Evolutionary conservation across 352 stramenopile genomes (phyloP), one percentile per base, ranked within the genome.

Genomic region (Phytophthora crassamura): DNA sequence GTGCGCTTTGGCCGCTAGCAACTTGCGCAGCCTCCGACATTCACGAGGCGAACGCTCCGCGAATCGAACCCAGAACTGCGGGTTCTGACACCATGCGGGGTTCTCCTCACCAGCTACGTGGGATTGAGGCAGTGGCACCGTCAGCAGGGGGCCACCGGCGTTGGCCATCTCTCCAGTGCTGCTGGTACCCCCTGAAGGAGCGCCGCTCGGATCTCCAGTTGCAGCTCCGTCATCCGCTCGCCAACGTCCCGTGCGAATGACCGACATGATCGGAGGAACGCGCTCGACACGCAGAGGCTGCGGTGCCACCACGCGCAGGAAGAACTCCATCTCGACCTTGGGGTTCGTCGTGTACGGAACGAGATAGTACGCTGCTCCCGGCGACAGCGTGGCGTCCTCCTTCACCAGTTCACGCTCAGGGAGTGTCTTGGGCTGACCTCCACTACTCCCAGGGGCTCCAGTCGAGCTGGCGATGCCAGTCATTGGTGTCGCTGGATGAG

Each of bases 271-370:
- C 11, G 89, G 77, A 15, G 81, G 68, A 15, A 97, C 60, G 3
- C 71, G 74, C 71, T 97, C 89, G 4, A 98, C 64, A 30, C 67
- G 65, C 15, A 97, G 36, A 5, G 89, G 81, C 20, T 86, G 88
- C 9, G 79, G 72, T 4, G 87, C 81, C 38, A 97, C 97, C 1
- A 97, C 75, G 9, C 92, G 88, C 30, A 98, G 57, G 65, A 94
- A 96, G 54, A 96, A 98, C 46, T 95, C 87, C 75, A 95, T 94
- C 45, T 97, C 90, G 38, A 94, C 88, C 55, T 89, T 92, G 30
- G 69, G 53, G 59, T 93, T 81, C 25, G 84, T 78, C 1, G 90
- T 93, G 68, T 95, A 94, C 10, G 90, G 86, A 7, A 97, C 65
- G 14, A 98, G 67, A 51, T 88, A 90, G 58, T 97, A 97, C 14